These are phyloP conservation scores for Arabidopsis thaliana DNA, from an alignment of 345 rosid genomes.

Conservation along the genomic window TAIR10.1 NC_003076.8:23654501-23655000, in stretches of 20 bases:
- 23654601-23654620: conserved; percentile 43
- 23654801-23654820: too few species aligned
- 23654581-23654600: conserved; percentile 6
- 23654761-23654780: too few species aligned
- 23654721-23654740: neutral
- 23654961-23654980: neutral
- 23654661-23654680: conserved; percentile 4
- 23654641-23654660: conserved; percentile 19
- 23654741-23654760: too few species aligned
- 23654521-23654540: conserved; percentile 35
- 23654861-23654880: too few species aligned
- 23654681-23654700: conserved; percentile 23
- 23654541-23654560: conserved; percentile 24
- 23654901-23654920: too few species aligned
- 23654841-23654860: too few species aligned
- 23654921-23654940: too few species aligned
- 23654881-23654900: too few species aligned
- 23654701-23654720: neutral
- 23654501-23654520: conserved; percentile 41
- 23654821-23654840: too few species aligned
- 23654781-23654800: too few species aligned
- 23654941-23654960: too few species aligned
- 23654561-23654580: conserved; percentile 23
- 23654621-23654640: conserved; percentile 8
- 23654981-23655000: neutral